Base-by-base conservation (phyloP, 2,329 filamentous ascomycete genomes). In the Pseudogymnoascus sp. region DNA sequence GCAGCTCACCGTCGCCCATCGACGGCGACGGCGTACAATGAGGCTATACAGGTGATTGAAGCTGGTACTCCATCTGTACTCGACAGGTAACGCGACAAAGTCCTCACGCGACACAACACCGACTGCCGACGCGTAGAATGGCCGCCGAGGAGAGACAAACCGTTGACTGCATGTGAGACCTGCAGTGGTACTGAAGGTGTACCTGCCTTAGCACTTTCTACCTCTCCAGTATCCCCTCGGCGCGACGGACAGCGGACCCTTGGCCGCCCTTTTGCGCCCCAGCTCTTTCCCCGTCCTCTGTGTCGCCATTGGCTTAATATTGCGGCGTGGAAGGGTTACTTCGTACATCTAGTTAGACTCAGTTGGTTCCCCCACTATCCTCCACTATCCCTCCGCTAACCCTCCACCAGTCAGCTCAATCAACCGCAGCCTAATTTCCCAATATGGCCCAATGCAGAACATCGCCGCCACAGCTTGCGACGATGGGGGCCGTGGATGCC, bases 401-500 rank as follows among this genome's bases (percentile, higher is more conserved):
- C 42, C 42, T 21, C 50, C 50, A 56, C 29, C 50, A 17, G 3
- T 50, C 44, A 50, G 26, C 23, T 29, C 44, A 46, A 46, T 46
- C 42, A 46, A 23, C 13, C 7, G 13, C 46, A n/a, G 46, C 15
- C 50, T 56, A 33, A 56, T 56, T 56, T 56, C 50, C 50, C 50
- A 56, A 56, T 56, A 56, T 56, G 29, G 10, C 50, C n/a, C 50
- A 56, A 56, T 33, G n/a, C 29, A 56, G 50, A 56, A 56, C 50
- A 56, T 33, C 50, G 50, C 50, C 50, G 50, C 50, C 50, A 56
- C 50, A 56, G 4, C 10, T 56, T 19, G 10, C 10, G n/a, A 56
- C 10, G n/a, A 56, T 56, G 26, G 29, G 50, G n/a, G 50, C 46
- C n/a, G 26, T 56, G 26, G n/a, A n/a, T n/a, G n/a, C n/a, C n/a